Evolutionary conservation across 768 basidiomycete species (phyloP).

Genomic region (Kwoniella sp.): DNA sequence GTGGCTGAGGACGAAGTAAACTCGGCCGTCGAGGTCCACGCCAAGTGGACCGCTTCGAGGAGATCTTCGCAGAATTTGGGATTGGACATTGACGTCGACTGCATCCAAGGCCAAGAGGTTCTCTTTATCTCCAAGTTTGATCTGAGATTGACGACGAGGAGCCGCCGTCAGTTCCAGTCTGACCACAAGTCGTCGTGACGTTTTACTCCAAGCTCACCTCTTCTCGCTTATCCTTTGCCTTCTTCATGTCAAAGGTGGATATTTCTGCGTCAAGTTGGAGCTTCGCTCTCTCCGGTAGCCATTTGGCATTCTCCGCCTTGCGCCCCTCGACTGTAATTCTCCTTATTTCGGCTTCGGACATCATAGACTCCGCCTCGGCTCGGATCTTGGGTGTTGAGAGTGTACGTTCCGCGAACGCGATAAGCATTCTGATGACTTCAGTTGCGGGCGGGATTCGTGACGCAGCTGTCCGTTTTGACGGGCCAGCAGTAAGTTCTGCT

Average conservation of each 20-base stretch:
- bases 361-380: slow-evolving; percentile 26
- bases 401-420: slow-evolving; percentile 37
- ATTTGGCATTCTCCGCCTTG: slow-evolving; percentile 23
- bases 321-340: slow-evolving; percentile 12
- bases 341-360: slow-evolving; percentile 23
- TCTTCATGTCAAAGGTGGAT: slow-evolving; percentile 1
- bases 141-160: not conserved
- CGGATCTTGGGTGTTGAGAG: slow-evolving; percentile 29
- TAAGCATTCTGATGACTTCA: slow-evolving; percentile 43
- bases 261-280: not conserved
- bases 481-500: slow-evolving; percentile 24
- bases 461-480: slow-evolving; percentile 30
- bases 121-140: not conserved
- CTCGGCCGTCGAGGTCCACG: slow-evolving; percentile 36
- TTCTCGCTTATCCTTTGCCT: slow-evolving; percentile 27
- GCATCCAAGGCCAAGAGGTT: not conserved
- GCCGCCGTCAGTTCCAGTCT: not conserved
- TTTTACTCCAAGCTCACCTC: slow-evolving; percentile 13
- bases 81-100: slow-evolving; percentile 35
- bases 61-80: slow-evolving; percentile 20
- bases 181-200: not conserved
- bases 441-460: slow-evolving; percentile 34
- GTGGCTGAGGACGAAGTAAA: slow-evolving; percentile 34
- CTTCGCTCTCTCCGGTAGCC: slow-evolving; percentile 26
- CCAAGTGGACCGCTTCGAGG: slow-evolving; percentile 35